These are phyloP conservation scores for Phytopythium montanum DNA, from an alignment of 352 stramenopile genomes.

Conservation along the genomic window DNA sequence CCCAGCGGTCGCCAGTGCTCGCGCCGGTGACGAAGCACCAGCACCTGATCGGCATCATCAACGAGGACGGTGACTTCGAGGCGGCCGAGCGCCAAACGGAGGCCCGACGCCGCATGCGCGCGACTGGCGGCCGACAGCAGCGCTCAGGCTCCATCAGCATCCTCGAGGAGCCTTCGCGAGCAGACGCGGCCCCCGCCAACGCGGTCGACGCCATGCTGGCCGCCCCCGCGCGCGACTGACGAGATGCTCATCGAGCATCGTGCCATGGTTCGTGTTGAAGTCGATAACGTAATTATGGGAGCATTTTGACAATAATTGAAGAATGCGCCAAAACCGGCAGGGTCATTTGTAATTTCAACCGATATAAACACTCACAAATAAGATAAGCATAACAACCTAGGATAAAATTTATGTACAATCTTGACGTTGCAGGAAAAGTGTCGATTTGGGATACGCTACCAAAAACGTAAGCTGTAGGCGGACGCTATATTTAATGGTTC, in stretches of 20 bases:
- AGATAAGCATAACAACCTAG: too few species aligned
- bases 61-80: slow-evolving; percentile 29
- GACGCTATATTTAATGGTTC: too few species aligned
- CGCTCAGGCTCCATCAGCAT: slow-evolving; percentile 37
- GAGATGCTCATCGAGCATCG: too few species aligned
- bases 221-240: slow-evolving; percentile 9
- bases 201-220: slow-evolving; percentile 25
- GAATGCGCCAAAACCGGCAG: too few species aligned
- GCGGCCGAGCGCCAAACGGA: slow-evolving; percentile 13
- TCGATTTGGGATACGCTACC: too few species aligned
- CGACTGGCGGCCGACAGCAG: background rate
- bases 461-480: too few species aligned
- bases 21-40: slow-evolving; percentile 13
- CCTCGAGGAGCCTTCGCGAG: slow-evolving; percentile 19
- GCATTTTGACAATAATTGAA: too few species aligned
- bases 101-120: background rate
- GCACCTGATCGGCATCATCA: slow-evolving; percentile 20
- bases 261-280: too few species aligned
- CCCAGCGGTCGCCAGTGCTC: slow-evolving; percentile 9
- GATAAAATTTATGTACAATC: too few species aligned
- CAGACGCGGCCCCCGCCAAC: slow-evolving; percentile 14
- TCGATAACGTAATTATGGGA: background rate
- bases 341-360: too few species aligned
- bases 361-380: too few species aligned
- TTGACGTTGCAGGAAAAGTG: too few species aligned